Evolutionary conservation across 176 grass and related monocot species (phyloP), one percentile per base, ranked within the genome.

Genomic region (Otatea glauca): DNA sequence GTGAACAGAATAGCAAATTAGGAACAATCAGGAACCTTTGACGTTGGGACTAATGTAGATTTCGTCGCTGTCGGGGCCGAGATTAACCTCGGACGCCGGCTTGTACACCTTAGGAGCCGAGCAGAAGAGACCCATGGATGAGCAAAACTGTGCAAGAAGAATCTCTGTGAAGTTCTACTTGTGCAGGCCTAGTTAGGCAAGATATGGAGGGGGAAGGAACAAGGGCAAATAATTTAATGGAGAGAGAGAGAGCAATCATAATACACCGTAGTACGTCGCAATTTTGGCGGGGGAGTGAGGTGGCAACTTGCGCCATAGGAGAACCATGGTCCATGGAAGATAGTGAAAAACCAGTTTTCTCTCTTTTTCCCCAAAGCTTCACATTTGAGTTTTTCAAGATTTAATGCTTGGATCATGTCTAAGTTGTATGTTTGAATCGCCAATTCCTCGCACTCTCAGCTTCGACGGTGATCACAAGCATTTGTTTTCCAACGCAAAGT

Each of bases 21-120:
- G 21, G 0, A 24, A 17, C 15, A 2, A 9, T 0, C 32, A 16
- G 51, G 3, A 47, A 94, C 90, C 95, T 97, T 89, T 91, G 24
- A 94, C 95, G 23, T 92, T 82, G 83, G 95, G 87, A 51, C 88
- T 90, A 6, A 97, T 91, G 81, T 97, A 92, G 43, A 76, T 86
- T 60, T 97, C 92, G 43, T 89, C 86, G 84, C 95, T 94, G 60
- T 72, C 78, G 18, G 86, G 27, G 25, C 90, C 88, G 43, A 94
- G 92, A 81, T 94, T 75, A 5, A 94, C 90, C 82, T 97, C 86
- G 0, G 84, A 16, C 35, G 65, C 92, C 29, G 94, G 86, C 85
- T 88, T 94, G 90, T 97, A 97, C 7, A 91, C 86, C 84, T 94
- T 94, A 13, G 86, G 63, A 59, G 84, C 50, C 5, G 82, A 73